Percentiles rank a stretch among this genome's conserved stretches.
These are phyloP conservation scores for Anacardium occidentale DNA, from an alignment of 345 rosid genomes.

Conservation along the genomic window DNA sequence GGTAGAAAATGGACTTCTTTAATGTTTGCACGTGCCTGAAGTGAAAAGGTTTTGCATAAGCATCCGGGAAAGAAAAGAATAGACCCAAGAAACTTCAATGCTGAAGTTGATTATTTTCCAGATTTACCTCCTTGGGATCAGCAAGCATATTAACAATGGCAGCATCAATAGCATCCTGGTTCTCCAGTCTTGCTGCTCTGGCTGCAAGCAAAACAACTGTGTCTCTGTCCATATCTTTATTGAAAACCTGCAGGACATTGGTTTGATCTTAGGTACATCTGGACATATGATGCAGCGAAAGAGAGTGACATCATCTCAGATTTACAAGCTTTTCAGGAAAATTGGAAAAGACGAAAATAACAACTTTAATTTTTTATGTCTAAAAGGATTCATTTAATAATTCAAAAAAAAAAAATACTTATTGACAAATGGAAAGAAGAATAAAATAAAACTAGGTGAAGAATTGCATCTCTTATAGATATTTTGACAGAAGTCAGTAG, in stretches of 20 bases:
- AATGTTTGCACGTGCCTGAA: conserved; percentile 89
- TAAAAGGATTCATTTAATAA: conserved; percentile 8
- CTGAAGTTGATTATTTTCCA: conserved; percentile 2
- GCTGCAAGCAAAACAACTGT: conserved; percentile 77
- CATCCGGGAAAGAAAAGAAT: conserved; percentile 2
- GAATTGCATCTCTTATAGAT: not conserved
- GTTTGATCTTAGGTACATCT: conserved; percentile 19
- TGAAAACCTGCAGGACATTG: conserved; percentile 59
- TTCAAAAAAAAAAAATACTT: not conserved
- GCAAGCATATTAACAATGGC: conserved; percentile 91
- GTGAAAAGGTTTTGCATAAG: conserved; percentile 11
- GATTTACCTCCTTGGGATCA: conserved; percentile 84
- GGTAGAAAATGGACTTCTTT: conserved; percentile 84
- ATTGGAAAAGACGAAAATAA: not conserved
- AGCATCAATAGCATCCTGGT: conserved; percentile 95
- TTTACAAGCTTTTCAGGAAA: not conserved
- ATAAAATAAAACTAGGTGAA: not conserved
- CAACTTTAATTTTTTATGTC: not conserved
- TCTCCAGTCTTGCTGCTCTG: conserved; percentile 86
- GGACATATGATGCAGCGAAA: not conserved
- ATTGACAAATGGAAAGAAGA: not conserved
- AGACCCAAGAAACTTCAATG: not conserved
- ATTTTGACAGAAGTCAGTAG: not conserved
- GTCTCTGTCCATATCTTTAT: conserved; percentile 66
- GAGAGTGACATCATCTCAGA: not conserved